Conservation (phyloP, 116 monocot genomes). For the Trichopus zeylanicus region DNA sequence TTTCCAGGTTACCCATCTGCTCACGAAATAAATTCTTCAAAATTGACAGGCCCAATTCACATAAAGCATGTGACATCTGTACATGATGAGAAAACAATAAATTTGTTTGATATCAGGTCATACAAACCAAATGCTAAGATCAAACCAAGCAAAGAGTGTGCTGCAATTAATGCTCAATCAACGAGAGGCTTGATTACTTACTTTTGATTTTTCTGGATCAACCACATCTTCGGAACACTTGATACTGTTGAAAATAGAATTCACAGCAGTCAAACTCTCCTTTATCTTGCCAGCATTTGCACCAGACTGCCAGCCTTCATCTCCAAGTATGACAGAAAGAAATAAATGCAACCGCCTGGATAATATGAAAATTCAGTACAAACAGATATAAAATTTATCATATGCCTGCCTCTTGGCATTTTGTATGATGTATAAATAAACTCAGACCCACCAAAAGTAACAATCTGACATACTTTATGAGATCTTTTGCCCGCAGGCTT, state of each 20-base stretch:
- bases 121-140: no score
- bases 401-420: not conserved
- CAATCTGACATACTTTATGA: not conserved
- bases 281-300: constrained; percentile 23
- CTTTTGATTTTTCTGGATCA: constrained; percentile 63
- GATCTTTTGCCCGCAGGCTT: not conserved
- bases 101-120: not conserved
- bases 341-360: constrained; percentile 81
- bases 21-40: constrained; percentile 50
- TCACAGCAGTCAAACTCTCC: constrained; percentile 37
- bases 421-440: not conserved
- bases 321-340: constrained; percentile 66
- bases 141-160: no score
- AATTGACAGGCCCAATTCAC: constrained; percentile 81
- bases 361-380: constrained; percentile 20
- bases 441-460: not conserved
- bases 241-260: constrained; percentile 70
- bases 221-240: constrained; percentile 77
- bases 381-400: not conserved
- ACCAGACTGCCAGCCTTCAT: constrained; percentile 49
- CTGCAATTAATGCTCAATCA: not conserved
- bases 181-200: constrained; percentile 16
- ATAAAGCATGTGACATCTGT: constrained; percentile 73
- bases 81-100: not conserved
- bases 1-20: constrained; percentile 24